Percentiles rank a stretch among this genome's conserved stretches.
These are phyloP conservation scores for Perkinsela sp. DNA, from an alignment of 208 protist species.

Conservation along the genomic window DNA sequence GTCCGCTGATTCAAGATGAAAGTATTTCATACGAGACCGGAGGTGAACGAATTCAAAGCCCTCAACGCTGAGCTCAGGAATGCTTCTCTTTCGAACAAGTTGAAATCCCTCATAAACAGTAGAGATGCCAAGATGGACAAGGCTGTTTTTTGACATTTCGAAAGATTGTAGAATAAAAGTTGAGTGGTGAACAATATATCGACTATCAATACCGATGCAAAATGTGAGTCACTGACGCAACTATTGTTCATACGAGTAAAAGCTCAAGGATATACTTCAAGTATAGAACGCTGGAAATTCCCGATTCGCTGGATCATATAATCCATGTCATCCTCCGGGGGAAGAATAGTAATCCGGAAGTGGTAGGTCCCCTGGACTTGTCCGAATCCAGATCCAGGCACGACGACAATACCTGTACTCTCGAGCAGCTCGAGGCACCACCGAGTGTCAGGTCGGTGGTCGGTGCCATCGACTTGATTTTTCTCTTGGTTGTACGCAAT, in stretches of 20 bases:
- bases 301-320: constrained; percentile 28
- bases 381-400: constrained; percentile 80
- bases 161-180: too few species aligned
- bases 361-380: constrained; percentile 82
- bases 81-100: constrained; percentile 12
- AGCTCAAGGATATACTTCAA: constrained; percentile 11
- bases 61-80: constrained; percentile 37
- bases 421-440: constrained; percentile 88
- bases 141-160: constrained; percentile 1
- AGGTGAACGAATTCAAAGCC: constrained; percentile 38
- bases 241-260: background rate
- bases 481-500: constrained; percentile 16
- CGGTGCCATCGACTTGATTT: constrained; percentile 22
- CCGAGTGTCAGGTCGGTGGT: constrained; percentile 58
- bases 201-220: too few species aligned
- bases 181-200: too few species aligned
- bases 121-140: background rate
- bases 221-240: too few species aligned
- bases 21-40: constrained; percentile 31
- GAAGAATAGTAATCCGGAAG: constrained; percentile 96
- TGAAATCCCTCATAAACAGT: constrained; percentile 20
- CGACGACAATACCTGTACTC: constrained; percentile 69
- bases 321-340: constrained; percentile 76
- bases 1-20: constrained; percentile 74
- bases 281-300: constrained; percentile 24